Evolutionary conservation across 2,329 filamentous ascomycete species (phyloP), one percentile per base, ranked within the genome.

Genomic region (Alternaria gansuensis): DNA sequence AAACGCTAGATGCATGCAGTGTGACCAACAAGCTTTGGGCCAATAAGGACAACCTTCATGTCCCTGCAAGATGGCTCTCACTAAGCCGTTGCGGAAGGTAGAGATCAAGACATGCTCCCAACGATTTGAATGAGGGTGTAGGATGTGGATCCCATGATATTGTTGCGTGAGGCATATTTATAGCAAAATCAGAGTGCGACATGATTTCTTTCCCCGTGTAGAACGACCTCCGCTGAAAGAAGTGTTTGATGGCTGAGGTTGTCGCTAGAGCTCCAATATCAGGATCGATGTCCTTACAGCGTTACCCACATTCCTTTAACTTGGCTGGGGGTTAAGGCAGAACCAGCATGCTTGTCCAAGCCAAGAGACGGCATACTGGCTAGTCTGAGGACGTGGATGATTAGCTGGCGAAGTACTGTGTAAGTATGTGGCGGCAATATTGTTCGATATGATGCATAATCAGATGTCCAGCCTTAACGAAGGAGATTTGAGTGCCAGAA

Each of bases 11-110:
- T 51, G 39, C 45, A 59, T 59, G 51, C 51, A 39, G 40, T 34
- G 51, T 51, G 56, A 59, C 43, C 44, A 40, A 28, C 21, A 33
- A 24, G 21, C 34, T 33, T 29, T 40, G 17, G 28, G n/a, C 56
- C 51, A 55, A 59, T 59, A 17, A 21, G 33, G 31, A 34, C 28
- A 28, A 26, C n/a, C 28, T 21, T 21, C 5, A n/a, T 21, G 31
- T 14, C 23, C n/a, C 14, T 46, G 33, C 21, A 29, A 59, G 28
- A 51, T 34, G 31, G 31, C 26, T 39, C 33, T 50, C 51, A 51
- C 56, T 59, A 54, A 51, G 45, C 45, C 33, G 37, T 51, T 59
- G n/a, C 33, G 52, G 56, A 59, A 59, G 56, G 56, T 59, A 39
- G 50, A 31, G 31, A 21, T 44, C 31, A 9, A 31, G 51, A 45